phyloP scores from a whole-genome alignment of 2,329 filamentous ascomycete species.

The Fusarium heterosporum region DNA sequence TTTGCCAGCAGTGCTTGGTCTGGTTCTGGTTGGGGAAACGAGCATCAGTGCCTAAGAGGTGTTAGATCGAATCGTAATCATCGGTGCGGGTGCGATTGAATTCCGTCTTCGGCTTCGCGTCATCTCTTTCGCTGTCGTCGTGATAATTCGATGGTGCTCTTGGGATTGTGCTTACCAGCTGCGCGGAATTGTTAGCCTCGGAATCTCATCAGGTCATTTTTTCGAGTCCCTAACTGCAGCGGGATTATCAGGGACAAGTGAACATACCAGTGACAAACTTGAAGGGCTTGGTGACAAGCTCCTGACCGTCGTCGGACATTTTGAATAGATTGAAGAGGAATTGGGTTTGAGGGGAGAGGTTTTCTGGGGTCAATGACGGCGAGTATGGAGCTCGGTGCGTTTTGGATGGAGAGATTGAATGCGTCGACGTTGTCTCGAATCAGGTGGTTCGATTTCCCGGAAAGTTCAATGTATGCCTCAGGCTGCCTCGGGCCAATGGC shows the following conservation, averaged over 20 bases:
- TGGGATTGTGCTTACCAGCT: slow-evolving; percentile 57
- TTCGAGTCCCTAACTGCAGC: slow-evolving; percentile 46
- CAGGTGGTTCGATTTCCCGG: slow-evolving; percentile 55
- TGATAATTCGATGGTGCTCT: slow-evolving; percentile 33
- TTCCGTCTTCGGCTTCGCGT: slow-evolving; percentile 38
- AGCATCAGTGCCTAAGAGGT: slow-evolving; percentile 86
- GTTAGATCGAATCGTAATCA: slow-evolving; percentile 34
- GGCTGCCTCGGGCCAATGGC: slow-evolving; percentile 52
- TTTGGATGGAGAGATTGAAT: slow-evolving; percentile 49
- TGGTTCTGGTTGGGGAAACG: slow-evolving; percentile 99
- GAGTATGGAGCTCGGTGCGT: slow-evolving; percentile 51
- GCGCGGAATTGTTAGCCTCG: slow-evolving; percentile 57
- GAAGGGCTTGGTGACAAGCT: slow-evolving; percentile 96
- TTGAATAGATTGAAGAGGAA: slow-evolving; percentile 59
- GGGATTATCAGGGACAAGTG: slow-evolving; percentile 50
- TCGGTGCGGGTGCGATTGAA: slow-evolving; percentile 44
- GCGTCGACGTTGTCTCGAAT: slow-evolving; percentile 55
- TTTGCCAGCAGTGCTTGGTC: slow-evolving; percentile 99
- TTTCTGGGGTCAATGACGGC: slow-evolving; percentile 51
- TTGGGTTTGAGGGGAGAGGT: slow-evolving; percentile 41
- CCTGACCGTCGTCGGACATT: slow-evolving; percentile 85
- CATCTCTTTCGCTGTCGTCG: slow-evolving; percentile 30
- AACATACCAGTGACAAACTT: slow-evolving; percentile 98
- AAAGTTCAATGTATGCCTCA: slow-evolving; percentile 54
- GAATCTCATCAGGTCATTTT: slow-evolving; percentile 53